These are phyloP conservation scores for Saksenaea oblongispora DNA, from an alignment of 371 early-diverging fungal species.

Conservation along the genomic window DNA sequence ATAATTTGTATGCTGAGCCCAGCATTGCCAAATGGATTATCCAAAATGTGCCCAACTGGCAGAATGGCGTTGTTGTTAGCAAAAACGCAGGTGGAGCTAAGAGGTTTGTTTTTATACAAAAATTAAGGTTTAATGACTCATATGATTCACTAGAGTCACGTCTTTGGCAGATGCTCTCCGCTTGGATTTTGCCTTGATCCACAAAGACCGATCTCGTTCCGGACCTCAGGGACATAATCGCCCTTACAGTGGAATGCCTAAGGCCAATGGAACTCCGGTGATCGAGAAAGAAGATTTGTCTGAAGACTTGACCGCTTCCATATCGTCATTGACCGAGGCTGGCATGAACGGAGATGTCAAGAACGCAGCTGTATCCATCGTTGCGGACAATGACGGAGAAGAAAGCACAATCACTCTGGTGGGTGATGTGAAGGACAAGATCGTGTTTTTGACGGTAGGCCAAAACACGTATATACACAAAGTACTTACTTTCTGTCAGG, in stretches of 20 bases:
- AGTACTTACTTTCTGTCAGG: constrained; percentile 41
- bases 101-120: constrained; percentile 55
- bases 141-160: constrained; percentile 71
- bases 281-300: constrained; percentile 21
- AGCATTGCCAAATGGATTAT: constrained; percentile 87
- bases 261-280: constrained; percentile 39
- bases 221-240: constrained; percentile 59
- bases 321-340: constrained; percentile 46
- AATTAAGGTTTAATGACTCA: not conserved
- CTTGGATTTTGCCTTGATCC: constrained; percentile 95
- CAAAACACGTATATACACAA: not conserved
- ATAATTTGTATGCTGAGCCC: constrained; percentile 96
- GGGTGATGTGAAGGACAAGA: constrained; percentile 88
- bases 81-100: constrained; percentile 99
- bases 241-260: constrained; percentile 54
- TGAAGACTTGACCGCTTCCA: constrained; percentile 42
- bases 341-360: constrained; percentile 41
- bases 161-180: constrained; percentile 93
- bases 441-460: constrained; percentile 88
- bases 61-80: constrained; percentile 85
- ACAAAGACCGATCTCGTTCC: constrained; percentile 78
- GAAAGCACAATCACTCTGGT: constrained; percentile 77
- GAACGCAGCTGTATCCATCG: constrained; percentile 53
- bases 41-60: constrained; percentile 76
- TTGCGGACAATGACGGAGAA: constrained; percentile 57